Percentiles rank a stretch among this genome's conserved stretches.
phyloP scores from a whole-genome alignment of 2,329 filamentous ascomycete species.

The Geosmithia morbida region DNA sequence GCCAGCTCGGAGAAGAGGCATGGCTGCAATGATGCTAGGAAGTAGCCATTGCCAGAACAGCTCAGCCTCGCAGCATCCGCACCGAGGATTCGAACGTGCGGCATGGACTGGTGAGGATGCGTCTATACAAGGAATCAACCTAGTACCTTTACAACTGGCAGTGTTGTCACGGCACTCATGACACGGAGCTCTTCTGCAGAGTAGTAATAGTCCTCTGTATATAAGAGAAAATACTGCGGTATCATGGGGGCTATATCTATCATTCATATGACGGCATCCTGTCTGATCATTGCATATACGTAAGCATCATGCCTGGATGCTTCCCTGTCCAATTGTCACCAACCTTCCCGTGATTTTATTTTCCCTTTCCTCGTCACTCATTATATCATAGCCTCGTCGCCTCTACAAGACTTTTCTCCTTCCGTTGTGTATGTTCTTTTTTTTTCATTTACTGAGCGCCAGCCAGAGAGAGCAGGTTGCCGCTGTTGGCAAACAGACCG shows the following conservation, averaged over 20 bases:
- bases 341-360: not conserved
- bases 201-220: not conserved
- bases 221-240: not conserved
- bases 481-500: slow-evolving; percentile 15
- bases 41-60: too few relatives aligned
- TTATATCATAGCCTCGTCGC: not conserved
- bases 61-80: too few relatives aligned
- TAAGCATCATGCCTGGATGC: not conserved
- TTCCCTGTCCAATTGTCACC: not conserved
- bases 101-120: too few relatives aligned
- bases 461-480: slow-evolving; percentile 15
- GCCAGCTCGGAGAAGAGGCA: too few relatives aligned
- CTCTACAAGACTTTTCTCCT: not conserved
- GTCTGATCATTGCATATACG: not conserved
- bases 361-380: not conserved
- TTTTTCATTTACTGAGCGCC: slow-evolving; percentile 5
- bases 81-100: too few relatives aligned
- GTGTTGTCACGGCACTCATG: too few relatives aligned
- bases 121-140: too few relatives aligned
- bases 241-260: not conserved
- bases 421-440: not conserved
- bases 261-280: not conserved
- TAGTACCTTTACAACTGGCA: too few relatives aligned
- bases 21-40: too few relatives aligned
- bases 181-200: too few relatives aligned